Evolutionary conservation across 1,139 yeast genomes (phyloP).

Genomic region (Diutina siamensis): DNA sequence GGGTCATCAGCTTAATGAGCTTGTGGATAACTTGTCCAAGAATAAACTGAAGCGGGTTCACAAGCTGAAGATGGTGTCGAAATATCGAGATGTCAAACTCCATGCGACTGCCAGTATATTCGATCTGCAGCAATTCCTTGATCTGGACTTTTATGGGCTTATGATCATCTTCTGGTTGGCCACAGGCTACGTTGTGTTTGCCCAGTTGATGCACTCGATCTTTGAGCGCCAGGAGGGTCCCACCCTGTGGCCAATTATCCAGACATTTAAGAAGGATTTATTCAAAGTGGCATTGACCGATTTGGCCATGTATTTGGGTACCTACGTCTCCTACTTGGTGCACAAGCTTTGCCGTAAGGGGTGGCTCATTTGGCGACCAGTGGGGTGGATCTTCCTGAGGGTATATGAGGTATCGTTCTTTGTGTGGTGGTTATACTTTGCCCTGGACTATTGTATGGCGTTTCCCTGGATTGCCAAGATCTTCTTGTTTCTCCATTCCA

Average conservation of each 20-base stretch:
- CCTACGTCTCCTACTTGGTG: slow-evolving; percentile 43
- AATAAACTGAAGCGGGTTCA: neutral
- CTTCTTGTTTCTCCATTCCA: slow-evolving; percentile 68
- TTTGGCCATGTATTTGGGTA: slow-evolving; percentile 51
- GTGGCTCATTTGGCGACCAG: slow-evolving; percentile 40
- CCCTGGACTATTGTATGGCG: slow-evolving; percentile 32
- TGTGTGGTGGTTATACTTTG: slow-evolving; percentile 29
- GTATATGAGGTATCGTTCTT: slow-evolving; percentile 42
- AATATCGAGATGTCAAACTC: slow-evolving; percentile 1
- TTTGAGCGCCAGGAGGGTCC: slow-evolving; percentile 23
- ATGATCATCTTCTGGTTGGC: slow-evolving; percentile 62
- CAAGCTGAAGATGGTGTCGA: neutral
- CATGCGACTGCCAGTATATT: slow-evolving; percentile 18
- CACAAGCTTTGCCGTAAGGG: slow-evolving; percentile 39
- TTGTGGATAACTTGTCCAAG: neutral
- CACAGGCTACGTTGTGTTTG: slow-evolving; percentile 40
- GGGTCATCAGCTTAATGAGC: neutral
- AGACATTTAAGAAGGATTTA: slow-evolving; percentile 42
- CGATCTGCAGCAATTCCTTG: slow-evolving; percentile 29
- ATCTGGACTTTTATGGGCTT: slow-evolving; percentile 47
- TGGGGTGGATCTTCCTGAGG: slow-evolving; percentile 54
- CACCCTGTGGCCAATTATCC: slow-evolving; percentile 27
- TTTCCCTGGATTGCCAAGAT: slow-evolving; percentile 71
- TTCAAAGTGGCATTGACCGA: slow-evolving; percentile 59
- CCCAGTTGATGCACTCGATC: slow-evolving; percentile 34